Percentiles rank a stretch among this genome's conserved stretches.
Evolutionary conservation across 805 yeast species (phyloP).

Genomic region (Wickerhamiella sergipiensis): DNA sequence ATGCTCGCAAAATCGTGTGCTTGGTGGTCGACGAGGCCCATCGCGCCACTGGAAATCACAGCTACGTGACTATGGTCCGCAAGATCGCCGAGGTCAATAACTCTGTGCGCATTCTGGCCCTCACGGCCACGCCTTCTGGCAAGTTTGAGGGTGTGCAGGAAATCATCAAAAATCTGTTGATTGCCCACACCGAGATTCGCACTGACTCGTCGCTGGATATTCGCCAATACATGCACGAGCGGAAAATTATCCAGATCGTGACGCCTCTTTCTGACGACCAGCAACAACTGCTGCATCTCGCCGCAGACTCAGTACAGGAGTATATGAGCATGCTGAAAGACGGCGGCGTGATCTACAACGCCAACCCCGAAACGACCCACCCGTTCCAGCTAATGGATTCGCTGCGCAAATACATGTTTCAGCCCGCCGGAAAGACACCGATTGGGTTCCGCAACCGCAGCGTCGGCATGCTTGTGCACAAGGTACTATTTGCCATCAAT

Average conservation of each 20-base stretch:
- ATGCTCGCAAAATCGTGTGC: slow-evolving; percentile 62
- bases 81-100: slow-evolving; percentile 48
- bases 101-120: slow-evolving; percentile 63
- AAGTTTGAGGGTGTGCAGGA: slow-evolving; percentile 79
- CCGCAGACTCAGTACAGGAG: slow-evolving; percentile 58
- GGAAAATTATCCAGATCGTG: slow-evolving; percentile 44
- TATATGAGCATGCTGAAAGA: slow-evolving; percentile 49
- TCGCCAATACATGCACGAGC: slow-evolving; percentile 58
- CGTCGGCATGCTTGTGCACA: slow-evolving; percentile 42
- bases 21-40: slow-evolving; percentile 94
- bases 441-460: slow-evolving; percentile 18
- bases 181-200: slow-evolving; percentile 70
- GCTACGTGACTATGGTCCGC: slow-evolving; percentile 73
- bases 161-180: slow-evolving; percentile 56
- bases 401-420: slow-evolving; percentile 32
- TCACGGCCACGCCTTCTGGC: slow-evolving; percentile 94
- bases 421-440: slow-evolving; percentile 13
- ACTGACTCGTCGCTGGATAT: slow-evolving; percentile 78
- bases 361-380: slow-evolving; percentile 43
- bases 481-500: slow-evolving; percentile 45
- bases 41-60: slow-evolving; percentile 78
- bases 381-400: slow-evolving; percentile 38
- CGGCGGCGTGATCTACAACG: slow-evolving; percentile 45
- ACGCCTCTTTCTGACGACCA: slow-evolving; percentile 45
- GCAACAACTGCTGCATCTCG: slow-evolving; percentile 36